phyloP scores from a whole-genome alignment of 75 land plant species.

The Cunninghamia lanceolata region DNA sequence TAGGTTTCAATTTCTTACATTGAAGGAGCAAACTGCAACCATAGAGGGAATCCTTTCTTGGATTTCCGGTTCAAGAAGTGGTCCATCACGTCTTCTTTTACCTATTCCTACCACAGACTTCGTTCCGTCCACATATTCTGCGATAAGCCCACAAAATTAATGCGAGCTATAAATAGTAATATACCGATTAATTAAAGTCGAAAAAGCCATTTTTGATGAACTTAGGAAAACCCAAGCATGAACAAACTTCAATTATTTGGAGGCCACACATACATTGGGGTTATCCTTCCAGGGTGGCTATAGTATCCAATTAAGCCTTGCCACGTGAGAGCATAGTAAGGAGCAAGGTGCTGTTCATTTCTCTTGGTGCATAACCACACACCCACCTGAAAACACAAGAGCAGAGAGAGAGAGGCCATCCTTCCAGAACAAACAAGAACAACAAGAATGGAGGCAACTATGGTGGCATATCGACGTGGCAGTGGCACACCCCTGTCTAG shows the following conservation, averaged over 20 bases:
- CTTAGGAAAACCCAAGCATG: neutral
- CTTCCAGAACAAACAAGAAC: neutral
- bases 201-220: neutral
- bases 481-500: neutral
- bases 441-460: neutral
- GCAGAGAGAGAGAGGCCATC: neutral
- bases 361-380: neutral
- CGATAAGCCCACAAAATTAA: too few species aligned
- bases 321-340: neutral
- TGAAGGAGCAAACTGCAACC: too few species aligned
- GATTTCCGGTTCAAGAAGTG: too few species aligned
- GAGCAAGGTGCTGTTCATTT: neutral
- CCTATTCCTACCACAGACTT: too few species aligned
- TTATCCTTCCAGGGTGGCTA: constrained; percentile 7
- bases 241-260: neutral
- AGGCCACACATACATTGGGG: neutral
- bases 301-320: neutral
- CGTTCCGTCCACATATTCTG: too few species aligned
- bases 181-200: too few species aligned
- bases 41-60: too few species aligned
- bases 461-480: neutral
- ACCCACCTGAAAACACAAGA: neutral
- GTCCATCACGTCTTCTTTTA: too few species aligned
- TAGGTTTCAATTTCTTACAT: too few species aligned
- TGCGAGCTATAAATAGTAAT: too few species aligned